Conservation (phyloP, 805 yeast species). For the Pichia paraexigua region DNA sequence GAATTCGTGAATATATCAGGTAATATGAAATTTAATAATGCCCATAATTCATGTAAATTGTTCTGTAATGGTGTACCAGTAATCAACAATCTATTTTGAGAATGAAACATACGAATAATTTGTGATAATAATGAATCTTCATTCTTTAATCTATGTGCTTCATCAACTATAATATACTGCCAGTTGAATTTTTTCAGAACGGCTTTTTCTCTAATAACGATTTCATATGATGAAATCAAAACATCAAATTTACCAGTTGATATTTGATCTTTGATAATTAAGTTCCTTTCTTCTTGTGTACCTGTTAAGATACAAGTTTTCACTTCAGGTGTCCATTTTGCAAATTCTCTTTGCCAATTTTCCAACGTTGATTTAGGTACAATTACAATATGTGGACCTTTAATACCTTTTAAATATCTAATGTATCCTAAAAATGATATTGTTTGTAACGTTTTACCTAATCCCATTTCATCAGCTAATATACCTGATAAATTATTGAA, state of each 20-base stretch:
- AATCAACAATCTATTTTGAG: slow-evolving; percentile 60
- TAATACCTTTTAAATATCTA: slow-evolving; percentile 48
- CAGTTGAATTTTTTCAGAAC: slow-evolving; percentile 59
- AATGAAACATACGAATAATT: slow-evolving; percentile 63
- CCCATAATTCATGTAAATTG: slow-evolving; percentile 76
- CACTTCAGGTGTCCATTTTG: slow-evolving; percentile 75
- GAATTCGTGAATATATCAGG: slow-evolving; percentile 76
- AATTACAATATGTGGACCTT: slow-evolving; percentile 69
- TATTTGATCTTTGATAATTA: slow-evolving; percentile 42
- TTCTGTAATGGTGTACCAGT: slow-evolving; percentile 83
- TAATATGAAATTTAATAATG: slow-evolving; percentile 61
- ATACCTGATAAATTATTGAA: slow-evolving; percentile 68
- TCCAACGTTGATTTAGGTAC: slow-evolving; percentile 78
- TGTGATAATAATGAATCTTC: slow-evolving; percentile 68
- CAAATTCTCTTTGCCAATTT: slow-evolving; percentile 73
- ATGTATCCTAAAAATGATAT: slow-evolving; percentile 69
- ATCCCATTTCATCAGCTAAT: slow-evolving; percentile 81
- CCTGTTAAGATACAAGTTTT: slow-evolving; percentile 66
- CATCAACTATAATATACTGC: slow-evolving; percentile 75
- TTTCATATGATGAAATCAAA: slow-evolving; percentile 64
- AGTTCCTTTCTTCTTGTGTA: slow-evolving; percentile 57
- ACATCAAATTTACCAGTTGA: slow-evolving; percentile 64
- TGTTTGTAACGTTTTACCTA: slow-evolving; percentile 76
- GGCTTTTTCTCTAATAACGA: slow-evolving; percentile 67
- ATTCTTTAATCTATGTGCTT: slow-evolving; percentile 76